Evolutionary conservation across 768 basidiomycete genomes (phyloP), one percentile per base, ranked within the genome.

Genomic region (Terana coerulea): DNA sequence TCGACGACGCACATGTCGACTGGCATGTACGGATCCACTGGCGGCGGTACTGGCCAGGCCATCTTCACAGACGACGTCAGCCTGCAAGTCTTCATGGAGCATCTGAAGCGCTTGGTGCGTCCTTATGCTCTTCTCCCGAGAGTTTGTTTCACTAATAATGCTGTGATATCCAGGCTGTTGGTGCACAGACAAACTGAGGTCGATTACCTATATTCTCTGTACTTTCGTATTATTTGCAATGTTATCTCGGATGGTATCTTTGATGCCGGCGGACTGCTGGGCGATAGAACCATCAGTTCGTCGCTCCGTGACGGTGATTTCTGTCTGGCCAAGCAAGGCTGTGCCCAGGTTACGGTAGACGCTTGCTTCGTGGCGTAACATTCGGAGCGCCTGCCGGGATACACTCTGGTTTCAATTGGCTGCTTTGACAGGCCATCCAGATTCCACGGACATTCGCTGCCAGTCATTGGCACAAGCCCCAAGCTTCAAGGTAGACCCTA

Each of bases 1-100:
- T 95, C 92, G 51, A 98, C 95, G 53, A 98, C 95, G 34, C 95
- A 99, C 67, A 92, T 97, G 88, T 88, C 90, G 21, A 80, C 81
- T 56, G 82, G 82, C 52, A 91, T 95, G 83, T 95, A 95, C 67
- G 91, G 92, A n/a, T 78, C 83, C 3, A 76, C 82, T 12, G 78
- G 79, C 17, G 80, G 80, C 9, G 77, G 77, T 8, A 72, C 80
- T 2, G 95, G 95, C 4, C 89, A 93, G 68, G 91, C 93, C 14
- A 98, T 99, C 68, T 97, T 98, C 68, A 99, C 97, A 49, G 97
- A 98, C 65, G 95, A 99, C 68, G 95, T 98, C 56, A 97, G 92
- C 66, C 79, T 98, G 71, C 91, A 95, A 68, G 89, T 95, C 50
- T 95, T 97, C 75, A 95, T 94, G 94, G 95, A 97, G 64, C 91